Evolutionary conservation across 805 yeast species (phyloP).

Genomic region (Candida bentonensis): DNA sequence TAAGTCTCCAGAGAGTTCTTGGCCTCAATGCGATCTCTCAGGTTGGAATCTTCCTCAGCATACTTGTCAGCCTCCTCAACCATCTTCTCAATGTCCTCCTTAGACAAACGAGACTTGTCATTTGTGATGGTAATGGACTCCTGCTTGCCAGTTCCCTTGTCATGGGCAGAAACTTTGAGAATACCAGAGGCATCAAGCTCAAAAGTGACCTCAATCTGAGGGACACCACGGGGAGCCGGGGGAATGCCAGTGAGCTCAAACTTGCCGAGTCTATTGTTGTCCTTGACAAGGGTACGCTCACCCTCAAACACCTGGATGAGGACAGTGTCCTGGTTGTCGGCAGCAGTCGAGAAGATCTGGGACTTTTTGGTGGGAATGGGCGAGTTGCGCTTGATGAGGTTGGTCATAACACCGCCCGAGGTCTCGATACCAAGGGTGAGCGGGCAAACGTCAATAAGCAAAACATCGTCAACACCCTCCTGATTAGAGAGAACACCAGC

Average conservation of each 20-base stretch:
- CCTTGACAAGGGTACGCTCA: slow-evolving; percentile 90
- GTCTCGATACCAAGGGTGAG: slow-evolving; percentile 93
- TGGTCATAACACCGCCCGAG: slow-evolving; percentile 96
- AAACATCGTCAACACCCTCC: slow-evolving; percentile 81
- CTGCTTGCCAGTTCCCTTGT: slow-evolving; percentile 87
- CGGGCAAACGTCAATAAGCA: slow-evolving; percentile 86
- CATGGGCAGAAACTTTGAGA: slow-evolving; percentile 73
- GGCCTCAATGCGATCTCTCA: slow-evolving; percentile 75
- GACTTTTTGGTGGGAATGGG: slow-evolving; percentile 93
- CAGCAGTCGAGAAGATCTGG: slow-evolving; percentile 90
- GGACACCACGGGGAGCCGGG: slow-evolving; percentile 85
- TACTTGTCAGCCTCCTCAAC: slow-evolving; percentile 93
- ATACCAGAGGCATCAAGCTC: slow-evolving; percentile 81
- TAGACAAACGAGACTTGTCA: slow-evolving; percentile 86
- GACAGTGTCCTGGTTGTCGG: slow-evolving; percentile 92
- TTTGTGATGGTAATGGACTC: slow-evolving; percentile 85
- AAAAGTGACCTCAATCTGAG: slow-evolving; percentile 83
- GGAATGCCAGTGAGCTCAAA: slow-evolving; percentile 79
- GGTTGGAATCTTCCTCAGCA: slow-evolving; percentile 79
- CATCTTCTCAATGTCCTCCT: slow-evolving; percentile 95
- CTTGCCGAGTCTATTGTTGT: slow-evolving; percentile 79
- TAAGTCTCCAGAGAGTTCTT: slow-evolving; percentile 82
- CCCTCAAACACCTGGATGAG: slow-evolving; percentile 91
- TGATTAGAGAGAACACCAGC: slow-evolving; percentile 97
- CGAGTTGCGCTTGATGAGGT: slow-evolving; percentile 86